Base-by-base conservation (phyloP, 2,329 filamentous ascomycete species). In the Epichloe aotearoae region DNA sequence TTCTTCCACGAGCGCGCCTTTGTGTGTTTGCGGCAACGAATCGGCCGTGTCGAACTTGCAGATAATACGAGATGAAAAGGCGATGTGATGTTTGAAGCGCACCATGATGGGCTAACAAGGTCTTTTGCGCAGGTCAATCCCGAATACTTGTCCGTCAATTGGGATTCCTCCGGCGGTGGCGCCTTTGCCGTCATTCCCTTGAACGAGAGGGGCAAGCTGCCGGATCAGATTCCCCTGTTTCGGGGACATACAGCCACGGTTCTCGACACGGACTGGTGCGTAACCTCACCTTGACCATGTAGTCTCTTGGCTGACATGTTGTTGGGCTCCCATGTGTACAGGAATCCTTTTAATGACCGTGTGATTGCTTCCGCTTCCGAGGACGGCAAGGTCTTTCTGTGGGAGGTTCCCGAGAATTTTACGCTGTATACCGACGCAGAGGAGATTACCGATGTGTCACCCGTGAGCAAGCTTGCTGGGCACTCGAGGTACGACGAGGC, bases 171-270 rank as follows among this genome's bases (percentile, higher is more conserved):
- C 66, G 93, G 93, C 56, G 93, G 93, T 62, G 93, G 93, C 65
- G 91, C 93, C 60, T 97, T 98, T 65, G 93, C 93, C 50, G 91
- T 98, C 59, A 88, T 98, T 59, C 93, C 93, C 54, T 70, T 95
- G 61, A 80, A 83, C 59, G 91, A 98, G 76, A 84, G 80, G 61
- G 93, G 93, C 57, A 90, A 93, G 70, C 71, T 94, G 50, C 93
- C 93, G 47, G 93, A 97, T 66, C 83, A 87, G 63, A 86, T 98
- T 60, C 93, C 93, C 76, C 76, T 98, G 62, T 98, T 97, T 70
- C 84, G 93, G 60, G 93, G 93, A 54, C 93, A 98, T 70, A 98
- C 93, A 42, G 89, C 89, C 47, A 83, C 91, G 53, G 93, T 98
- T 48, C 79, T 98, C 64, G 93, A 98, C 69, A 97, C 91, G 58